Evolutionary conservation across 1,139 yeast species (phyloP).

Genomic region (Taiozyma sp.): DNA sequence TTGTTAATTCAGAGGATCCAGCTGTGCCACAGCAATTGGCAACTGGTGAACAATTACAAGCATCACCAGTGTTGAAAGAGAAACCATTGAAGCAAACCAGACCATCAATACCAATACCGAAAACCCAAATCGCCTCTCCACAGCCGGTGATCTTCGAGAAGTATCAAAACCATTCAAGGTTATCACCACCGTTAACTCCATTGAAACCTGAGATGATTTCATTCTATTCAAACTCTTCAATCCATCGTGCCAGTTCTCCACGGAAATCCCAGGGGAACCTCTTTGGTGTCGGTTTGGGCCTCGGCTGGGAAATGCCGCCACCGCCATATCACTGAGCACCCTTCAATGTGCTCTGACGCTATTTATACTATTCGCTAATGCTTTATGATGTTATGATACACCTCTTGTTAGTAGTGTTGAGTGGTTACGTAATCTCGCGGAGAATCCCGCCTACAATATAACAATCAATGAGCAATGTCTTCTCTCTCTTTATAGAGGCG

Average conservation of each 20-base stretch:
- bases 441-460: too few relatives aligned
- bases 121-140: not conserved
- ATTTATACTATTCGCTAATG: not conserved
- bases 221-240: conserved; percentile 2
- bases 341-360: not conserved
- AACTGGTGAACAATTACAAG: not conserved
- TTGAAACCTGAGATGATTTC: conserved; percentile 4
- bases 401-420: not conserved
- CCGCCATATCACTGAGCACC: conserved; percentile 15
- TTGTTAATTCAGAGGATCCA: conserved; percentile 9
- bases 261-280: conserved; percentile 19
- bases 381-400: not conserved
- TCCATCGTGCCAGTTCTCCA: conserved; percentile 13
- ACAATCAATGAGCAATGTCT: too few relatives aligned
- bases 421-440: too few relatives aligned
- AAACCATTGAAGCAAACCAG: not conserved
- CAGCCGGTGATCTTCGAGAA: conserved; percentile 12
- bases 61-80: not conserved
- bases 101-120: not conserved
- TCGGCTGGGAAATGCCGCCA: conserved; percentile 12
- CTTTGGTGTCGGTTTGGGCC: conserved; percentile 15
- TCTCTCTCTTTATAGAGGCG: too few relatives aligned
- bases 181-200: conserved; percentile 6
- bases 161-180: conserved; percentile 3
- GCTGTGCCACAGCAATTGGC: not conserved